Conservation (phyloP, 2,329 filamentous ascomycete species). For the Fusarium fracticaudum region DNA sequence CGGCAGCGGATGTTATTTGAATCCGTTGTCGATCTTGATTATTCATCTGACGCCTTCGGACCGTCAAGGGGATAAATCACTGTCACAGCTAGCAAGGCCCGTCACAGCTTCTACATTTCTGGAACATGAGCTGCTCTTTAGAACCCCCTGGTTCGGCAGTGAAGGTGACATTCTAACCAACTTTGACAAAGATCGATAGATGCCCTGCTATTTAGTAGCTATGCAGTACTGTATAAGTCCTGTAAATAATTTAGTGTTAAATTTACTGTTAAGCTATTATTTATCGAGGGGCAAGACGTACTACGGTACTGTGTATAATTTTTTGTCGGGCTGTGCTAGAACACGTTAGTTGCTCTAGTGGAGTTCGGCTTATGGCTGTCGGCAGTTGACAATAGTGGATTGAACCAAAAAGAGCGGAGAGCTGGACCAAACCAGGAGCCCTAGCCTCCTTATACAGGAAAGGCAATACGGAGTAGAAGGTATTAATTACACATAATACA, state of each 20-base stretch:
- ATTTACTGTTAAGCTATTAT: background rate
- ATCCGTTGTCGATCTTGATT: no score
- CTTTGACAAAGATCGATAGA: rapidly evolving
- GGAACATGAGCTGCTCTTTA: background rate
- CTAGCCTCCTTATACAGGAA: no score
- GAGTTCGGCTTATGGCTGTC: background rate
- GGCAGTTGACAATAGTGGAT: background rate
- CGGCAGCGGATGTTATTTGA: no score
- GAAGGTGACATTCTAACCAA: background rate
- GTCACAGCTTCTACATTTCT: background rate
- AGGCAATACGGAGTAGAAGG: no score
- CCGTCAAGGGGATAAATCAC: no score
- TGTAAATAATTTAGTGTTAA: rapidly evolving
- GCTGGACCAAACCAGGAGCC: no score
- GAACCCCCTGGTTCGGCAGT: rapidly evolving
- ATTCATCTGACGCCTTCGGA: no score
- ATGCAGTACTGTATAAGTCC: rapidly evolving
- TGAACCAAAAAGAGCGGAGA: no score
- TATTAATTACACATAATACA: no score
- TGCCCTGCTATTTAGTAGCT: rapidly evolving
- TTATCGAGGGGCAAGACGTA: background rate
- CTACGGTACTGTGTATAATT: no score
- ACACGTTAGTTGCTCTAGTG: background rate
- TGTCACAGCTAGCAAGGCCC: background rate
- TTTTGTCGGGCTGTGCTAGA: no score